phyloP scores from a whole-genome alignment of 2,329 filamentous ascomycete species.

The Talaromyces marneffei region DNA sequence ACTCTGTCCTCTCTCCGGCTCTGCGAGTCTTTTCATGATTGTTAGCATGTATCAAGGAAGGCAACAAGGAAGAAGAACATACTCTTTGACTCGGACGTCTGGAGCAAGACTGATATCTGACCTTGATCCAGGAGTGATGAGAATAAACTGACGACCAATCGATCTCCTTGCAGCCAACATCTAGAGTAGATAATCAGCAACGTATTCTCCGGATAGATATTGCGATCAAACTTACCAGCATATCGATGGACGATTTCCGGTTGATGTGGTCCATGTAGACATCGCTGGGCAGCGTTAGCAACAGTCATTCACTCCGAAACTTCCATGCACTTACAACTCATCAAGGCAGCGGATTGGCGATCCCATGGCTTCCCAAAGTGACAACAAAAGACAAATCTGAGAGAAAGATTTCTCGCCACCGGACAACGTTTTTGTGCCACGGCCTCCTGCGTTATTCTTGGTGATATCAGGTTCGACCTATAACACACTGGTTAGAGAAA shows the following conservation, averaged over 20 bases:
- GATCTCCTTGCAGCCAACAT: constrained; percentile 78
- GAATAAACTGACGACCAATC: constrained; percentile 87
- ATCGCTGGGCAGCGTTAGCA: constrained; percentile 48
- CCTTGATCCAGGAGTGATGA: constrained; percentile 92
- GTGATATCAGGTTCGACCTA: constrained; percentile 64
- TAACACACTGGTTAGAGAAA: constrained; percentile 10
- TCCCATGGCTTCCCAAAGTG: constrained; percentile 97
- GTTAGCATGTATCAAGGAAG: background rate
- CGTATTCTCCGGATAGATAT: constrained; percentile 9
- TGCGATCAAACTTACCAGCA: constrained; percentile 62
- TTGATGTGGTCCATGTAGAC: constrained; percentile 99
- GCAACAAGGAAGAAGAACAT: constrained; percentile 19
- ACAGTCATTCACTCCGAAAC: background rate
- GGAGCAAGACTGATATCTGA: constrained; percentile 41
- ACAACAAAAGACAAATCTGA: constrained; percentile 85
- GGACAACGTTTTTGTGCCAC: constrained; percentile 85
- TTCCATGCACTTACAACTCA: constrained; percentile 61
- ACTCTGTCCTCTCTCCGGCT: constrained; percentile 42
- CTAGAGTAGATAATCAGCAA: constrained; percentile 38
- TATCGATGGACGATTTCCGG: constrained; percentile 81
- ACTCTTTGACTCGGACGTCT: constrained; percentile 43
- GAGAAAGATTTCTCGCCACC: constrained; percentile 98
- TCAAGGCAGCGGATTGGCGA: constrained; percentile 91
- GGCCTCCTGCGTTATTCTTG: constrained; percentile 58
- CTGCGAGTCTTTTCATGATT: constrained; percentile 30